Conservation (phyloP, 164 flowering plant genomes). For the Tetracentron sinense region DNA sequence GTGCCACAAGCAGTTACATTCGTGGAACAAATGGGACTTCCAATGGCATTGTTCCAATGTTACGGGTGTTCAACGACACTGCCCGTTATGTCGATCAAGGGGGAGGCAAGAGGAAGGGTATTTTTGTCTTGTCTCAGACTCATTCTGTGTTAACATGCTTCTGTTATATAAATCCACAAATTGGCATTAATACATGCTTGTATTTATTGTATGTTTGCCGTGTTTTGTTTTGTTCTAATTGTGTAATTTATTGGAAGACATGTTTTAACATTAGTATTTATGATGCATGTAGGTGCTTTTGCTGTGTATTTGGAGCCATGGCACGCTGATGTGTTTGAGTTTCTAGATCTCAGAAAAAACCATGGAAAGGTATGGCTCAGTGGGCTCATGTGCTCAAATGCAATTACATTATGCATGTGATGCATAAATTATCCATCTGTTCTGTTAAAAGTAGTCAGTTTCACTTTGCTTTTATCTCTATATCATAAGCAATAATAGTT, state of each 20-base stretch:
- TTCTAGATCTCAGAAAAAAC: slow-evolving; percentile 91
- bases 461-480: too few relatives aligned
- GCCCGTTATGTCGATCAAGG: slow-evolving; percentile 99
- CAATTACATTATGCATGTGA: too few relatives aligned
- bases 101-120: slow-evolving; percentile 99
- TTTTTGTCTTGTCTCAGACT: background rate
- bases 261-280: background rate
- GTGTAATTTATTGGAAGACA: background rate
- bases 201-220: background rate
- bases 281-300: slow-evolving; percentile 80
- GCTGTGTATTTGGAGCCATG: slow-evolving; percentile 99
- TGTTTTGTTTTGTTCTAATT: background rate
- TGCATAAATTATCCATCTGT: too few relatives aligned
- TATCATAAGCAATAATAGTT: too few relatives aligned
- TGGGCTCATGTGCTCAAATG: background rate
- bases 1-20: slow-evolving; percentile 93
- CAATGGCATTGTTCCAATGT: slow-evolving; percentile 97
- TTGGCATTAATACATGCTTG: too few relatives aligned
- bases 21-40: slow-evolving; percentile 99
- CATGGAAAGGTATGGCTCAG: slow-evolving; percentile 78
- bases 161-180: background rate
- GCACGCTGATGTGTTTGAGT: slow-evolving; percentile 97
- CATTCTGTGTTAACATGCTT: background rate
- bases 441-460: too few relatives aligned
- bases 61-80: slow-evolving; percentile 94